Conservation (phyloP, 495 filamentous ascomycete species). For the Venustampulla echinocandica region DNA sequence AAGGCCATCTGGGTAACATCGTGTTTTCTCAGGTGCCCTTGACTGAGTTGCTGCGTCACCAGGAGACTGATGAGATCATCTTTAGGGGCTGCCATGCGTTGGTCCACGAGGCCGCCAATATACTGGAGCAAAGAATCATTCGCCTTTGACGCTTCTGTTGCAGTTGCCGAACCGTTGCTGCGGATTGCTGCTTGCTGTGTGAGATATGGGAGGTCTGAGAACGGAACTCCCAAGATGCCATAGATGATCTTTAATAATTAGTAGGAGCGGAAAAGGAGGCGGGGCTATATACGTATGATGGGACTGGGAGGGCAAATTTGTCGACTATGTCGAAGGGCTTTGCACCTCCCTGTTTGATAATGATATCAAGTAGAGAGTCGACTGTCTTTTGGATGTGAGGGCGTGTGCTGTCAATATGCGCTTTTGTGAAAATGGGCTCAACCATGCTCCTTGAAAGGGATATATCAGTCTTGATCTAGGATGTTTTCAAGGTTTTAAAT, state of each 20-base stretch:
- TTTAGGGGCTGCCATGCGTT: slow-evolving; percentile 28
- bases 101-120: slow-evolving; percentile 29
- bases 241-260: slow-evolving; percentile 36
- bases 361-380: slow-evolving; percentile 28
- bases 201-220: slow-evolving; percentile 36
- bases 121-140: slow-evolving; percentile 34
- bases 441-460: slow-evolving; percentile 30
- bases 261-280: not conserved
- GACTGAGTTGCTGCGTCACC: slow-evolving; percentile 29
- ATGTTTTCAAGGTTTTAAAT: not conserved
- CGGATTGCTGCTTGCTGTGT: slow-evolving; percentile 35
- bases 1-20: slow-evolving; percentile 37
- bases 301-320: slow-evolving; percentile 34
- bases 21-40: slow-evolving; percentile 29
- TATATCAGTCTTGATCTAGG: not conserved
- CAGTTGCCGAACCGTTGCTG: slow-evolving; percentile 34
- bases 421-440: slow-evolving; percentile 29
- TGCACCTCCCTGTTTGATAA: slow-evolving; percentile 26
- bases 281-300: slow-evolving; percentile 29
- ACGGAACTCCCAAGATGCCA: slow-evolving; percentile 36
- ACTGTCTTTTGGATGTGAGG: slow-evolving; percentile 39
- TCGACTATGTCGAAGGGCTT: slow-evolving; percentile 35
- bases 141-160: slow-evolving; percentile 31
- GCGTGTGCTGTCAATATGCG: slow-evolving; percentile 29
- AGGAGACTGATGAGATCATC: slow-evolving; percentile 37